A percentile compares a stretch with the other conserved stretches of the same genome.
Conservation (phyloP, 2,329 filamentous ascomycete species). For the Stylonectria norvegica region DNA sequence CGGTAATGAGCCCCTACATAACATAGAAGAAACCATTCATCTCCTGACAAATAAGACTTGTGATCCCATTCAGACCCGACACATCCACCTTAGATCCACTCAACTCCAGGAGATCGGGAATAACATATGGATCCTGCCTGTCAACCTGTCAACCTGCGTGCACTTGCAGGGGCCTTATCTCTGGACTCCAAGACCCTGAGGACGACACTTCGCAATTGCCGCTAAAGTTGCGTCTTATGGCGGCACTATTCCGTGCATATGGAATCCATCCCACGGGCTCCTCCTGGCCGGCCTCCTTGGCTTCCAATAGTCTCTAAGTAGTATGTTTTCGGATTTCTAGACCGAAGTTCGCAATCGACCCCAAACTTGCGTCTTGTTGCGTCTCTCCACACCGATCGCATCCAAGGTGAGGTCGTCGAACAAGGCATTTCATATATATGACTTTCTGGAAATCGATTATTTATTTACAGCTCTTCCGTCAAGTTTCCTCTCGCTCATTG, state of each 20-base stretch:
- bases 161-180: background rate
- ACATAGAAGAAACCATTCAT: no score
- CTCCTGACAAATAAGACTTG: no score
- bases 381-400: background rate
- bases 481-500: no score
- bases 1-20: no score
- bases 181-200: background rate
- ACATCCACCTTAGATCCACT: background rate
- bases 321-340: conserved; percentile 1
- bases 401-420: background rate
- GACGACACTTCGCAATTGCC: conserved; percentile 11
- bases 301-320: no score
- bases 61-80: no score
- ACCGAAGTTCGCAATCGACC: conserved; percentile 9
- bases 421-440: background rate
- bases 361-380: conserved; percentile 6
- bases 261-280: no score
- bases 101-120: background rate
- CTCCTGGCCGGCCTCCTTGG: no score
- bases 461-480: no score
- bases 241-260: no score
- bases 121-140: background rate
- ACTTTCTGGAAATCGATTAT: no score
- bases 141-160: background rate
- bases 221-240: conserved; percentile 6